Percentiles rank a stretch among this genome's conserved stretches.
These are phyloP conservation scores for Parastagonospora avenae DNA, from an alignment of 2,329 filamentous ascomycete species.

Conservation along the genomic window DNA sequence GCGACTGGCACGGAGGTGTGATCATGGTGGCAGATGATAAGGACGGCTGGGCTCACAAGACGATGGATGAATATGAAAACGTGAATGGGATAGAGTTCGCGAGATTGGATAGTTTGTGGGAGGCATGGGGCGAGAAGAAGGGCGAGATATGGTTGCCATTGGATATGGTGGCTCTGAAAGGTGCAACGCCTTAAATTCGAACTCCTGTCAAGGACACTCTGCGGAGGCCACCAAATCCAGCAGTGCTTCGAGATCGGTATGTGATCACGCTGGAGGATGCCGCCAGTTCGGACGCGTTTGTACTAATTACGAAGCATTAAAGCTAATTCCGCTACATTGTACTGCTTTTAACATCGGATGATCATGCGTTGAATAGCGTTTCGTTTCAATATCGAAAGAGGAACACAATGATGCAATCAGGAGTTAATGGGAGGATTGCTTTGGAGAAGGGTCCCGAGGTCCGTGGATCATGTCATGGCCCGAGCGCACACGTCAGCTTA, in stretches of 20 bases:
- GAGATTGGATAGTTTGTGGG: conserved; percentile 17
- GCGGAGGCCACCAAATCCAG: too few relatives aligned
- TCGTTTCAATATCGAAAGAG: too few relatives aligned
- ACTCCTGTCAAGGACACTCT: not conserved
- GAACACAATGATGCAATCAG: too few relatives aligned
- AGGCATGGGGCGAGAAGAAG: conserved; percentile 14
- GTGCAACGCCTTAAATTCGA: not conserved
- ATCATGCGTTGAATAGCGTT: too few relatives aligned
- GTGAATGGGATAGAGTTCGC: conserved; percentile 14
- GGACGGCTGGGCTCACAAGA: conserved; percentile 27
- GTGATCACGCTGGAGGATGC: not conserved
- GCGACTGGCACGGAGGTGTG: conserved; percentile 7
- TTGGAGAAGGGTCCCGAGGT: too few relatives aligned
- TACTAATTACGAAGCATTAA: not conserved
- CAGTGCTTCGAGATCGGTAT: not conserved
- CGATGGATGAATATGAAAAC: conserved; percentile 15
- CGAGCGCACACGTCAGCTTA: not conserved
- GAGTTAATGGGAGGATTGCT: too few relatives aligned
- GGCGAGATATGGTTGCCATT: conserved; percentile 15
- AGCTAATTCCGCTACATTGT: too few relatives aligned
- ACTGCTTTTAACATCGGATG: too few relatives aligned
- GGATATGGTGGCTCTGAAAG: conserved; percentile 6
- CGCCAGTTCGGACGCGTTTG: not conserved
- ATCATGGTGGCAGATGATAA: conserved; percentile 30
- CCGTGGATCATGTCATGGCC: not conserved